These are phyloP conservation scores for Lycium ferocissimum DNA, from an alignment of 257 asterid species.

Conservation along the genomic window DNA sequence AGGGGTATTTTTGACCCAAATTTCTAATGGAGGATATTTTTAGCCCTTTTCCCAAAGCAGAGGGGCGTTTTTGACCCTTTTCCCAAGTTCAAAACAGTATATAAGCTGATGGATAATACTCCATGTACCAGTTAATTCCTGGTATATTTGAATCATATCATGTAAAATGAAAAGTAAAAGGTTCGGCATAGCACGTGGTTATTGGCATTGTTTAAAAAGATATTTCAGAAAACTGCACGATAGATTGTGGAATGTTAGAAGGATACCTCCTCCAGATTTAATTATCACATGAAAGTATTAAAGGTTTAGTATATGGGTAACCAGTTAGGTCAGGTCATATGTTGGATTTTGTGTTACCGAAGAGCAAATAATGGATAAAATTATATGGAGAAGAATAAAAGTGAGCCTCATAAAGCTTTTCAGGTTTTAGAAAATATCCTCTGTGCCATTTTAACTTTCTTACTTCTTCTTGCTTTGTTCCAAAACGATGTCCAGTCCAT, in stretches of 20 bases:
- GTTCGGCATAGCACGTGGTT: not conserved
- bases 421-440: not conserved
- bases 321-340: not conserved
- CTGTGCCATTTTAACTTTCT: not conserved
- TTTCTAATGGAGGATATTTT: too few relatives aligned
- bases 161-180: not conserved
- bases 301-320: not conserved
- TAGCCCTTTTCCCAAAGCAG: too few relatives aligned
- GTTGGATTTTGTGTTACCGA: not conserved
- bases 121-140: constrained; percentile 21
- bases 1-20: too few relatives aligned
- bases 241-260: not conserved
- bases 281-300: not conserved
- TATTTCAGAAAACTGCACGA: too few relatives aligned
- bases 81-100: not conserved
- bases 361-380: not conserved
- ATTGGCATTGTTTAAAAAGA: not conserved
- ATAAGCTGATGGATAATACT: not conserved
- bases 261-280: not conserved
- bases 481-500: not conserved
- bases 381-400: not conserved
- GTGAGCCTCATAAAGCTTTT: not conserved
- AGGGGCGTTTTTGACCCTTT: too few relatives aligned
- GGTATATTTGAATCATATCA: constrained; percentile 8
- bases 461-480: not conserved